A percentile compares a stretch with the other conserved stretches of the same genome.
These are phyloP conservation scores for Meira nashicola DNA, from an alignment of 1,284 basidiomycete genomes.

Conservation along the genomic window DNA sequence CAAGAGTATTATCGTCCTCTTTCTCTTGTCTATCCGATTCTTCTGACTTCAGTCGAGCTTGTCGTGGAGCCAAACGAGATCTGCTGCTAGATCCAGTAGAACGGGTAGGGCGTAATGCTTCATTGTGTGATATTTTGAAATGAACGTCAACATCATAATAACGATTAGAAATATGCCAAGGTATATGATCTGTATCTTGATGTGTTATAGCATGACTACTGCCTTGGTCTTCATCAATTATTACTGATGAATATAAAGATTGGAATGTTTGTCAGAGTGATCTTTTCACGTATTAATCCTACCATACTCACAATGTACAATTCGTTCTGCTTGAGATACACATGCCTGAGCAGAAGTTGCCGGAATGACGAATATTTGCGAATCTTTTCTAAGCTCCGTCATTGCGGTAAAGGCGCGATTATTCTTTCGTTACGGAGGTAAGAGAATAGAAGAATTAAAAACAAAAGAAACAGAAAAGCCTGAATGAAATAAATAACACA, in stretches of 20 bases:
- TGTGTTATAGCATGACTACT: background rate
- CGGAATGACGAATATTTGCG: too few species aligned
- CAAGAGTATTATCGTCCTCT: background rate
- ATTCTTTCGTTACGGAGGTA: too few species aligned
- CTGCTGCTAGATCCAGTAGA: background rate
- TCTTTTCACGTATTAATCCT: too few species aligned
- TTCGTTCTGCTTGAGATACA: too few species aligned
- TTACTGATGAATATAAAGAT: background rate
- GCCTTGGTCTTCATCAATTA: background rate
- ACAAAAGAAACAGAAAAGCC: too few species aligned
- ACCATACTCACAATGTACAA: too few species aligned
- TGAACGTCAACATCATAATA: constrained; percentile 39
- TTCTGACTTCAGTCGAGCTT: background rate
- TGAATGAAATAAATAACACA: too few species aligned
- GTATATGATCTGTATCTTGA: background rate
- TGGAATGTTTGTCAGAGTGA: too few species aligned
- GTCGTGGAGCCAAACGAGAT: background rate
- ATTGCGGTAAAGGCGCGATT: too few species aligned
- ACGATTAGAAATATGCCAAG: constrained; percentile 37
- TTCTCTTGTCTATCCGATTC: background rate
- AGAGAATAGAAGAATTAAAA: too few species aligned
- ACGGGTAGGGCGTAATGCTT: background rate
- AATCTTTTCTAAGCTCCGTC: too few species aligned
- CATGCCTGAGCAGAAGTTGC: too few species aligned
- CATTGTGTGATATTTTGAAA: constrained; percentile 14